These are phyloP conservation scores for Fallopia convolvulus DNA, from an alignment of 148 eudicot genomes.

Conservation along the genomic window DNA sequence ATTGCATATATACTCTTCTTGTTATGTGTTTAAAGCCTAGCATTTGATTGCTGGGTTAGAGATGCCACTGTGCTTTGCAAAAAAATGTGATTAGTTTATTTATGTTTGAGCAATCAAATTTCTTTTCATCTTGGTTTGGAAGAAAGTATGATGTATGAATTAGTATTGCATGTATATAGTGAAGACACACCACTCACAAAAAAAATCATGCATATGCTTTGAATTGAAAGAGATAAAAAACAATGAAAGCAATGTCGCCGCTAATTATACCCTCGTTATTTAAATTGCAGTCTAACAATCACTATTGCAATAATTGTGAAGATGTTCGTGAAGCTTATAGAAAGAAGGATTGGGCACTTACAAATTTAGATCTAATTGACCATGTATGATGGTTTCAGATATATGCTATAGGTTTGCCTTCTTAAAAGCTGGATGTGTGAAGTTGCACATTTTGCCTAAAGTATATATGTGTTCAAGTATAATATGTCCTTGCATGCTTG, in stretches of 20 bases:
- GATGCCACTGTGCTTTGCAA: background rate
- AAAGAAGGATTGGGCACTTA: constrained; percentile 89
- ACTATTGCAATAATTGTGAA: constrained; percentile 91
- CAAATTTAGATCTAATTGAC: constrained; percentile 85
- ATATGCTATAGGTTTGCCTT: background rate
- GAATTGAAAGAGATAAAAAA: background rate
- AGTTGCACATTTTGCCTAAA: background rate
- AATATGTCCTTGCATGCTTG: constrained; percentile 3
- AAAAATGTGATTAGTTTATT: background rate
- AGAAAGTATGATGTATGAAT: background rate
- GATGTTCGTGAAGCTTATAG: constrained; percentile 97
- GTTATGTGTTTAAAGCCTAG: background rate
- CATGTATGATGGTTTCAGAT: constrained; percentile 47
- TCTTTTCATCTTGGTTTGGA: background rate
- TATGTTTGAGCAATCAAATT: background rate
- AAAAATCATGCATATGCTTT: background rate
- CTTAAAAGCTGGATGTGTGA: background rate
- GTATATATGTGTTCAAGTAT: background rate
- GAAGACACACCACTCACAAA: background rate
- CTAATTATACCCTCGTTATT: background rate
- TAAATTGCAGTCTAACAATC: constrained; percentile 57
- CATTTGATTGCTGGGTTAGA: background rate
- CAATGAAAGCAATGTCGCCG: background rate
- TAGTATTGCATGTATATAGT: background rate
- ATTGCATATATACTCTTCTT: background rate